phyloP scores from a whole-genome alignment of 805 yeast species.

The Nadsonia fulvescens region DNA sequence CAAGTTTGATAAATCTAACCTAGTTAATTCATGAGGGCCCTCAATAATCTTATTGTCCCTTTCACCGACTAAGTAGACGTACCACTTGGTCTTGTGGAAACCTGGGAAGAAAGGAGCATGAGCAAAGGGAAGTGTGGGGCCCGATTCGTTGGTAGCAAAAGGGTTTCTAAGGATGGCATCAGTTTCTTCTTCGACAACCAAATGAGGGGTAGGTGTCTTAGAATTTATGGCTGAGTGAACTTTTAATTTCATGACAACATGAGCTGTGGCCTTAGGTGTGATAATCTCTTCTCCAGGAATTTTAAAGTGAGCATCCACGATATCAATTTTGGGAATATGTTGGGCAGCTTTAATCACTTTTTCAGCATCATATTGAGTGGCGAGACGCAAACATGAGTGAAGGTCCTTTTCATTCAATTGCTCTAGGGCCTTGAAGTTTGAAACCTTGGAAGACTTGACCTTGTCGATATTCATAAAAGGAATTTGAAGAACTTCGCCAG shows the following conservation, averaged over 20 bases:
- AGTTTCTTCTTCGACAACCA: slow-evolving; percentile 12
- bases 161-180: slow-evolving; percentile 51
- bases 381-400: slow-evolving; percentile 1
- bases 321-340: slow-evolving; percentile 47
- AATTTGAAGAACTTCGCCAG: slow-evolving; percentile 60
- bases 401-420: too few relatives aligned
- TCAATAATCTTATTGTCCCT: slow-evolving; percentile 70
- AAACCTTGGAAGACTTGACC: too few relatives aligned
- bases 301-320: slow-evolving; percentile 51
- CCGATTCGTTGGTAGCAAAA: slow-evolving; percentile 39
- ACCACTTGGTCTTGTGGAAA: slow-evolving; percentile 34
- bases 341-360: slow-evolving; percentile 11
- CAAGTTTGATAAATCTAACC: slow-evolving; percentile 39
- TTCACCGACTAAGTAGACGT: slow-evolving; percentile 50
- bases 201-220: slow-evolving; percentile 11
- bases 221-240: slow-evolving; percentile 56
- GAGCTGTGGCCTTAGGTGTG: slow-evolving; percentile 56
- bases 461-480: slow-evolving; percentile 45
- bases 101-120: slow-evolving; percentile 66
- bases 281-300: slow-evolving; percentile 75
- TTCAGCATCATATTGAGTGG: not conserved
- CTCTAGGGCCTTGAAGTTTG: too few relatives aligned
- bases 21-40: slow-evolving; percentile 34
- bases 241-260: slow-evolving; percentile 56
- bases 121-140: slow-evolving; percentile 51